Conservation (phyloP, 768 basidiomycete genomes). For the Paxillus involutus region DNA sequence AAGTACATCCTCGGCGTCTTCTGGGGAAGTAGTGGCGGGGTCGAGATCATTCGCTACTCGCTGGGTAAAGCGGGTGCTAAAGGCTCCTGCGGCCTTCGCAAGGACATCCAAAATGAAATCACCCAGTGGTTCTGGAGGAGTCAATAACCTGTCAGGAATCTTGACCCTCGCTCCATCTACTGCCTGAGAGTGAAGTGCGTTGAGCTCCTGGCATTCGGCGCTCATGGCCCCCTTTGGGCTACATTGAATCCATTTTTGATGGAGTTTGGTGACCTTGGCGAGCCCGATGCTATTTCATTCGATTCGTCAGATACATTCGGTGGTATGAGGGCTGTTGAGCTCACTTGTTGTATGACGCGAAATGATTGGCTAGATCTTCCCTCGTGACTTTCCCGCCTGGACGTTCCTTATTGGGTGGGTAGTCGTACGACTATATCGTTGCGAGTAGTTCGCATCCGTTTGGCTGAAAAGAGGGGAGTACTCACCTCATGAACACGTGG, state of each 20-base stretch:
- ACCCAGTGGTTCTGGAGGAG: constrained; percentile 41
- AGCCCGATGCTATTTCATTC: constrained; percentile 48
- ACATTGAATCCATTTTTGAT: constrained; percentile 57
- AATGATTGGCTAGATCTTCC: constrained; percentile 61
- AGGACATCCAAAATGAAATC: constrained; percentile 56
- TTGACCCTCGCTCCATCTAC: constrained; percentile 62
- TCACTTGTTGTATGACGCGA: constrained; percentile 64
- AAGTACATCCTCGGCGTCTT: constrained; percentile 41
- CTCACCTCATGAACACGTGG: constrained; percentile 51
- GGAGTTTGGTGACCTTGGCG: constrained; percentile 55
- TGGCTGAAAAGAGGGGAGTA: neutral
- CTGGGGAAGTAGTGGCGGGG: constrained; percentile 29
- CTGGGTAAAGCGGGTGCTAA: constrained; percentile 43
- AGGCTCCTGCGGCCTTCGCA: constrained; percentile 43
- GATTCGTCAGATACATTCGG: neutral
- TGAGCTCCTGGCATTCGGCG: constrained; percentile 68
- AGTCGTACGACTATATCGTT: constrained; percentile 55
- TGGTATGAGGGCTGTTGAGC: constrained; percentile 9
- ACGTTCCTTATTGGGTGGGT: constrained; percentile 61
- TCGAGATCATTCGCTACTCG: constrained; percentile 21
- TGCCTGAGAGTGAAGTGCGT: constrained; percentile 67
- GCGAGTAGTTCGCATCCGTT: neutral
- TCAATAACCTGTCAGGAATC: constrained; percentile 56
- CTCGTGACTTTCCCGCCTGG: constrained; percentile 48
- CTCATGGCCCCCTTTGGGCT: constrained; percentile 58